Base-by-base conservation (phyloP, 495 filamentous ascomycete species). In the Thermothielavioides terrestris region DNA sequence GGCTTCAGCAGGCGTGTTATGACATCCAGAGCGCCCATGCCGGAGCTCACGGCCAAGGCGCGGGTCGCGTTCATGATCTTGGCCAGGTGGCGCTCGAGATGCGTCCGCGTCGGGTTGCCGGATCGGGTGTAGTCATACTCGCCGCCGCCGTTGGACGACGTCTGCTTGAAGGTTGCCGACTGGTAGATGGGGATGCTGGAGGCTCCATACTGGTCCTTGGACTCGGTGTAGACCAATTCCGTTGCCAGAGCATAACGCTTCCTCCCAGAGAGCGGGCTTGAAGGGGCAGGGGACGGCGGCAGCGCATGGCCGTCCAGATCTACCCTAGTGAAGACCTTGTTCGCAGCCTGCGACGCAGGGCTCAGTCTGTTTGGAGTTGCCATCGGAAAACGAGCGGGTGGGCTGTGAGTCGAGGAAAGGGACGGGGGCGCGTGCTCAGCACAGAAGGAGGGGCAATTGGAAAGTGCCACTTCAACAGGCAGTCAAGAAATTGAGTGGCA, bases 121-220 rank as follows among this genome's bases (percentile, higher is more conserved):
- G 89, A 95, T 21, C 92, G 84, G 31, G 92, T 95, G 76, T 98
- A 98, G 75, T 98, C 92, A 72, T 97, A 98, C 67, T 96, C 90
- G 46, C 80, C 84, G 39, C 85, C 86, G 47, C 78, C 80, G 52
- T 76, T 79, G 49, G 77, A 69, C 46, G 89, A 89, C 45, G 80
- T 79, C 72, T 96, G 92, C 69, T 97, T 97, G 75, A 98, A 98
- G 31, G 92, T 98, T 37, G 92, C 92, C 43, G 86, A 91, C 82
- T 95, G 92, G 67, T 98, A 98, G 62, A 98, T 96, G 35, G 92
- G 92, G 58, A 92, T 85, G 62, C 88, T 94, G 57, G 86, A 92
- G 37, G 92, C 79, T 66, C 91, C 89, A 71, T 96, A 95, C 69
- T 98, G 92, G 67, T 98, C 92, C 65, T 79, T 88, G 64, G 86